Evolutionary conservation across 192 early-diverging fungal species (phyloP).

Genomic region (Coemansia sp.): DNA sequence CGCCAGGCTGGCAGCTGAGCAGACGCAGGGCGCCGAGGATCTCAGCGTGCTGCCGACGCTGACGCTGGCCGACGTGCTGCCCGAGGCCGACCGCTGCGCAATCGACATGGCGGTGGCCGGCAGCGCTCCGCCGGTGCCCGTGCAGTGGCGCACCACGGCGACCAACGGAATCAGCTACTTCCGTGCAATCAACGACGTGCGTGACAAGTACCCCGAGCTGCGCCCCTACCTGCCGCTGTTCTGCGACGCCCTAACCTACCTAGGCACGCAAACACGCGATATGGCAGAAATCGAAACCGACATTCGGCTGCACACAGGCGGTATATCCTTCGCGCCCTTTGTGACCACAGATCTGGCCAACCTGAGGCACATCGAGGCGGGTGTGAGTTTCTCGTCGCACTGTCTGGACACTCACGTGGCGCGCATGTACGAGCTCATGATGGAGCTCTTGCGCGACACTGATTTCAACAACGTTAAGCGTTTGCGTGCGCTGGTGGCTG

Average conservation of each 20-base stretch:
- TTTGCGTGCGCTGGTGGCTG: constrained; percentile 71
- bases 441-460: constrained; percentile 68
- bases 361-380: constrained; percentile 62
- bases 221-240: constrained; percentile 77
- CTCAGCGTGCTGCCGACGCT: constrained; percentile 80
- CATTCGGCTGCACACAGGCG: constrained; percentile 81
- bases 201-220: constrained; percentile 62
- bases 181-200: constrained; percentile 64
- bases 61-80: constrained; percentile 71
- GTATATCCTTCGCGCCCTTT: constrained; percentile 68
- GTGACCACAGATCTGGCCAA: constrained; percentile 64
- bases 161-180: constrained; percentile 95
- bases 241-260: constrained; percentile 61
- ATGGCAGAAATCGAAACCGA: constrained; percentile 87
- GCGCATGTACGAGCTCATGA: constrained; percentile 69
- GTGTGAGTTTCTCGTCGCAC: constrained; percentile 61
- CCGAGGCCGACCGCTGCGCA: constrained; percentile 57
- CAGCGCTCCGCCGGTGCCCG: constrained; percentile 40
- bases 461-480: constrained; percentile 70
- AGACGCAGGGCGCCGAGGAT: constrained; percentile 69
- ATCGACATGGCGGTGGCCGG: constrained; percentile 46
- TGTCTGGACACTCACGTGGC: constrained; percentile 73
- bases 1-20: constrained; percentile 61
- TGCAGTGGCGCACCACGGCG: constrained; percentile 73
- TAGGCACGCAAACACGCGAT: constrained; percentile 60